These are phyloP conservation scores for Botrytis deweyae DNA, from an alignment of 2,329 filamentous ascomycete genomes.

Conservation along the genomic window DNA sequence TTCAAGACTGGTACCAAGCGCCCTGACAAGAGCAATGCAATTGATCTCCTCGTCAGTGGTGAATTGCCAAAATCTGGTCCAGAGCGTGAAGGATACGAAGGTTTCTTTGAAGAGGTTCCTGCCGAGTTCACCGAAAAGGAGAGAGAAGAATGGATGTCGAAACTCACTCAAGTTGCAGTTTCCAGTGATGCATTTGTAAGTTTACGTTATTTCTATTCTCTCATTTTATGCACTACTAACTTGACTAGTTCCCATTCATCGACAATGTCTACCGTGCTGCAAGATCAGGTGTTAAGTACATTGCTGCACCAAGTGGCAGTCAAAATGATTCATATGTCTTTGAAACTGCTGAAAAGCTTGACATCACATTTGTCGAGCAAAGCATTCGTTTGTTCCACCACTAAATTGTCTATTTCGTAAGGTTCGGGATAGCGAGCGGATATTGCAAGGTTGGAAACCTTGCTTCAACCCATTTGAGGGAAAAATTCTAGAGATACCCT, in stretches of 20 bases:
- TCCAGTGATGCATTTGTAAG: conserved; percentile 94
- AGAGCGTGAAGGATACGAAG: conserved; percentile 84
- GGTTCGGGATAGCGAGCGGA: conserved; percentile 11
- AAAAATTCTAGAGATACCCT: conserved; percentile 25
- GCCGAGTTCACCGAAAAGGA: conserved; percentile 79
- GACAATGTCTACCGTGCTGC: conserved; percentile 95
- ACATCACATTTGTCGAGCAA: conserved; percentile 95
- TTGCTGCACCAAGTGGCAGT: conserved; percentile 87
- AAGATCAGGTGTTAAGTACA: conserved; percentile 90
- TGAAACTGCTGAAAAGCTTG: conserved; percentile 85
- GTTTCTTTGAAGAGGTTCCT: conserved; percentile 86
- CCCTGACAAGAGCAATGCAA: conserved; percentile 96
- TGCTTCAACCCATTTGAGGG: conserved; percentile 11
- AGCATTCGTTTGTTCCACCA: conserved; percentile 93
- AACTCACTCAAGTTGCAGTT: conserved; percentile 78
- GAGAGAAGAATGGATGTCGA: conserved; percentile 79
- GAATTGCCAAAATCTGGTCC: conserved; percentile 79
- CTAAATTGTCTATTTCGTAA: conserved; percentile 47
- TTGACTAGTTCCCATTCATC: conserved; percentile 85
- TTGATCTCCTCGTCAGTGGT: conserved; percentile 90
- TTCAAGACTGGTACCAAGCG: conserved; percentile 99
- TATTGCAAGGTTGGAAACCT: conserved; percentile 26
- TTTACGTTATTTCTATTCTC: conserved; percentile 32
- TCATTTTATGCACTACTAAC: conserved; percentile 17
- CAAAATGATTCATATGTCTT: conserved; percentile 82